Base-by-base conservation (phyloP, 1,139 yeast genomes). In the Candida sp. region DNA sequence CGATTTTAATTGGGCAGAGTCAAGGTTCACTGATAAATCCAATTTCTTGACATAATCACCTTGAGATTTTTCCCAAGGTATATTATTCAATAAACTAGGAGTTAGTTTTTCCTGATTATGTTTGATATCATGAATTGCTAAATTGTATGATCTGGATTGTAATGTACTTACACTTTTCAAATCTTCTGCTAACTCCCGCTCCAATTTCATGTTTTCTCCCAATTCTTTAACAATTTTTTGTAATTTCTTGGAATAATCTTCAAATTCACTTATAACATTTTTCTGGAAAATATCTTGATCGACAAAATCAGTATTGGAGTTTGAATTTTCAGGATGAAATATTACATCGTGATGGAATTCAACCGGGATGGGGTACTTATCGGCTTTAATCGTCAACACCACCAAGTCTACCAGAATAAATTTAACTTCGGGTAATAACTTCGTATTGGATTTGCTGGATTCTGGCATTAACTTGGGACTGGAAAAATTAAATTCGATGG, bases 261-360 rank as follows among this genome's bases (percentile, higher is more conserved):
- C 52, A 48, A 66, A 58, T 9, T 64, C 64, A 5, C 46, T 45
- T 22, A 55, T 51, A 5, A 70, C 52, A 42, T 60, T 61, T 15
- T 49, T 45, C 4, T 47, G 47, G 36, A 67, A 58, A 22, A 56
- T 56, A 45, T 70, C 75, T 3, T 43, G 33, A 47, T 61, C 67
- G 9, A 46, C 44, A 15, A 53, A 49, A 8, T 43, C 42, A 21
- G 51, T 38, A 12, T 34, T 21, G 27, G 38, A 19, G 3, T 46
- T 45, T 23, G 57, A 44, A 42, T 62, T 58, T 25, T 25, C 29
- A 25, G 29, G 29, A 11, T 51, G 50, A 47, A 63, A 68, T n/a
- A 73, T 55, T 56, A 70, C 59, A 36, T 66, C 70, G 48, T 70
- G 75, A 48, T 66, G 68, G 42, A 73, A 57, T 46, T 73, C 77